phyloP scores from a whole-genome alignment of 768 basidiomycete genomes.

The Russula vinacea region DNA sequence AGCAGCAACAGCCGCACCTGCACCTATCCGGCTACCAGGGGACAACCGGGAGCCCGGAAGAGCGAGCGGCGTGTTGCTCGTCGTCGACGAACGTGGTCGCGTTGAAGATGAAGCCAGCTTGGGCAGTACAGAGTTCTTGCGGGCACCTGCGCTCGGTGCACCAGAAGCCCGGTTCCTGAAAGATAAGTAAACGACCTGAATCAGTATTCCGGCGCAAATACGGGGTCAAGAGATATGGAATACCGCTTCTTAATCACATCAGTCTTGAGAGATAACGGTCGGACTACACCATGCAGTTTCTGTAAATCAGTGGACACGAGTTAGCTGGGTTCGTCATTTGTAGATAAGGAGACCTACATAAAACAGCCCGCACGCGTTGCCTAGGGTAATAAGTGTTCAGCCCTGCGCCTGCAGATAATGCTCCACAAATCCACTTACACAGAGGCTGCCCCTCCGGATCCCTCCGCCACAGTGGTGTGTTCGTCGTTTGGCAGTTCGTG shows the following conservation, averaged over 20 bases:
- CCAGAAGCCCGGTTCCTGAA: conserved; percentile 79
- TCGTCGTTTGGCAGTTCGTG: conserved; percentile 93
- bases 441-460: conserved; percentile 92
- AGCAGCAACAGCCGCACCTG: conserved; percentile 31
- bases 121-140: conserved; percentile 60
- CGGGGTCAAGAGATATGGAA: conserved; percentile 20
- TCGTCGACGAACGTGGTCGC: conserved; percentile 68
- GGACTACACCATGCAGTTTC: conserved; percentile 95
- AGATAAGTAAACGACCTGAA: conserved; percentile 16
- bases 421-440: conserved; percentile 50
- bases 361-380: conserved; percentile 91
- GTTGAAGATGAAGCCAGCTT: conserved; percentile 74
- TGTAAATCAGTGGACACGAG: conserved; percentile 35
- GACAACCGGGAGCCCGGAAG: conserved; percentile 43
- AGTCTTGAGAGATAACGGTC: conserved; percentile 92
- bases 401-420: conserved; percentile 26
- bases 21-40: conserved; percentile 37
- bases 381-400: conserved; percentile 39
- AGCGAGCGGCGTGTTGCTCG: conserved; percentile 52
- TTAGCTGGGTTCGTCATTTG: conserved; percentile 22
- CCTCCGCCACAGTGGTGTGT: conserved; percentile 89
- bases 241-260: conserved; percentile 97
- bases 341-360: conserved; percentile 56
- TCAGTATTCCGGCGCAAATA: conserved; percentile 16
- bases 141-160: conserved; percentile 58